Percentiles rank a stretch among this genome's conserved stretches.
Evolutionary conservation across 371 early-diverging fungal species (phyloP).

Genomic region (Apophysomyces sp.): DNA sequence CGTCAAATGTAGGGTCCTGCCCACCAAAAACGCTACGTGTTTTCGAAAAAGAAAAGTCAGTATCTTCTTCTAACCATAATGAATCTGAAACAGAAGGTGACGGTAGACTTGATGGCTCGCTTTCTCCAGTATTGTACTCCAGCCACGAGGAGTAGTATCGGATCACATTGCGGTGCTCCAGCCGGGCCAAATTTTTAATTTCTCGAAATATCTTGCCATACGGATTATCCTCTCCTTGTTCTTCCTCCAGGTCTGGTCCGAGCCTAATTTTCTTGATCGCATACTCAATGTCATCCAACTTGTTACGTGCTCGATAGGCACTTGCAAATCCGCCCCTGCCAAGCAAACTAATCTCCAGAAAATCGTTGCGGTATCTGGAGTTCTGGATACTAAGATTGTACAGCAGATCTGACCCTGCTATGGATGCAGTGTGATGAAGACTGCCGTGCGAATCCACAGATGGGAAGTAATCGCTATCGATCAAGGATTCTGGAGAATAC

Average conservation of each 20-base stretch:
- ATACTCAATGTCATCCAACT: slow-evolving; percentile 82
- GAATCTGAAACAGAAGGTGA: not conserved
- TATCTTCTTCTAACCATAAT: slow-evolving; percentile 7
- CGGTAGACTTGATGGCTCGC: not conserved
- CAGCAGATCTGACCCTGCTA: slow-evolving; percentile 5
- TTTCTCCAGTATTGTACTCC: slow-evolving; percentile 57
- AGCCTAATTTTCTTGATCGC: slow-evolving; percentile 86
- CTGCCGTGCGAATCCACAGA: not conserved
- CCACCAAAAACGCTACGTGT: slow-evolving; percentile 11
- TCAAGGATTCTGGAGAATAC: not conserved
- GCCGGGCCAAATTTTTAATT: slow-evolving; percentile 84
- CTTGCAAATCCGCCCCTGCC: slow-evolving; percentile 96
- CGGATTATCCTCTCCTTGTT: slow-evolving; percentile 39
- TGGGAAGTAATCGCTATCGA: slow-evolving; percentile 1
- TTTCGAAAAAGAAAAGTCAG: not conserved
- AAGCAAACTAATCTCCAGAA: slow-evolving; percentile 71
- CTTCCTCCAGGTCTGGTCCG: slow-evolving; percentile 35
- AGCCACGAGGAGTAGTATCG: slow-evolving; percentile 95
- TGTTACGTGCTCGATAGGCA: slow-evolving; percentile 77
- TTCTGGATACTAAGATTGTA: slow-evolving; percentile 53
- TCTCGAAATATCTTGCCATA: slow-evolving; percentile 86
- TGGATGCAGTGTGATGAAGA: not conserved
- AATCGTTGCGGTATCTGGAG: slow-evolving; percentile 85
- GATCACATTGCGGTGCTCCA: slow-evolving; percentile 90
- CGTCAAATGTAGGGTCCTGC: slow-evolving; percentile 19